A percentile compares a stretch with the other conserved stretches of the same genome.
Evolutionary conservation across 2,329 filamentous ascomycete genomes (phyloP).

Genomic region (Beauveria caledonica): DNA sequence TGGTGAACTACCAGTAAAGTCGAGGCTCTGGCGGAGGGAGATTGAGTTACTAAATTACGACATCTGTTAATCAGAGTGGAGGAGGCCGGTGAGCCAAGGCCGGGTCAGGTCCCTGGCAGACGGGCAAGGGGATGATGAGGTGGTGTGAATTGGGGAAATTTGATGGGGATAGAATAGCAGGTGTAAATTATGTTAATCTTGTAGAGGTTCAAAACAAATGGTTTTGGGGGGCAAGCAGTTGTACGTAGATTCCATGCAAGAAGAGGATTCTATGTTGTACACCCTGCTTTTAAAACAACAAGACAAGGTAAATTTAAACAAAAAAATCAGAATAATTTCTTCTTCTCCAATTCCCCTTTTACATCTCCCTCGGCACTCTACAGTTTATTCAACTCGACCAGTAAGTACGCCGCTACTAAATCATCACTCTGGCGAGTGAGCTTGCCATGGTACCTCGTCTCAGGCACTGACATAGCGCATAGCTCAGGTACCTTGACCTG

Average conservation of each 20-base stretch:
- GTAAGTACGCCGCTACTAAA: too few species aligned
- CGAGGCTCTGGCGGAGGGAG: neutral
- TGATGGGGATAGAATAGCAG: neutral
- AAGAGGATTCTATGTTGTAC: too few species aligned
- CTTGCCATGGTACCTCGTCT: neutral
- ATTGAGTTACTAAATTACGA: too few species aligned
- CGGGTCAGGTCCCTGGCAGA: neutral
- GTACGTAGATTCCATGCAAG: neutral
- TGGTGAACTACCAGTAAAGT: neutral
- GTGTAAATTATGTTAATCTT: neutral
- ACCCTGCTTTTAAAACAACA: too few species aligned
- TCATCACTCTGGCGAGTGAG: neutral
- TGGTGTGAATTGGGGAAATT: constrained; percentile 9
- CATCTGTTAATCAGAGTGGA: neutral
- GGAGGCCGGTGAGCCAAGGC: neutral
- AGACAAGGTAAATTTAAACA: too few species aligned
- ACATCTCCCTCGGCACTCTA: too few species aligned
- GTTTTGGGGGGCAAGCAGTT: neutral
- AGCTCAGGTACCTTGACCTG: neutral
- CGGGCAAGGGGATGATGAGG: neutral
- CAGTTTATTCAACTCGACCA: too few species aligned
- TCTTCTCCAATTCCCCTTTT: too few species aligned
- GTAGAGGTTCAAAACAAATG: neutral
- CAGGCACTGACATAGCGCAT: neutral
- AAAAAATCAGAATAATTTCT: too few species aligned